Evolutionary conservation across 345 rosid genomes (phyloP).

Genomic region (Sonneratia alba): DNA sequence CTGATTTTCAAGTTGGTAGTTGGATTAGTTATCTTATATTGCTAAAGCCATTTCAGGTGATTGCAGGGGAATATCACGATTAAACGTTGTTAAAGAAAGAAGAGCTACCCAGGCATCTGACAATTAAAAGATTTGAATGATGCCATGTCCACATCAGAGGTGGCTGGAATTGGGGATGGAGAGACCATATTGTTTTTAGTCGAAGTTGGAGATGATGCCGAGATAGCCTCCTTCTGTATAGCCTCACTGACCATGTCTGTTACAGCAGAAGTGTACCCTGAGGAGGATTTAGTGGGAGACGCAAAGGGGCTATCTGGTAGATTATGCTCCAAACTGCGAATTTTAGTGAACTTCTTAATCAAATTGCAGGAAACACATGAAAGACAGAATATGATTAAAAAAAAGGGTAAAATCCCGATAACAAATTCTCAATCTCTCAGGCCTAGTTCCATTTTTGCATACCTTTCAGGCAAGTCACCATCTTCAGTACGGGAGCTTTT

Average conservation of each 20-base stretch:
- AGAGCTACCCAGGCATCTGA: constrained; percentile 61
- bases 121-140: constrained; percentile 64
- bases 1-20: constrained; percentile 15
- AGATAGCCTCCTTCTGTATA: constrained; percentile 24
- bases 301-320: constrained; percentile 75
- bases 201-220: constrained; percentile 18
- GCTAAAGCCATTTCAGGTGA: background rate
- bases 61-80: background rate
- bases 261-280: constrained; percentile 28
- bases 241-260: constrained; percentile 16
- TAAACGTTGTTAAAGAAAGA: background rate
- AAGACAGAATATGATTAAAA: background rate
- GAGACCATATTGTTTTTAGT: constrained; percentile 30
- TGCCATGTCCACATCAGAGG: constrained; percentile 40
- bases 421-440: background rate
- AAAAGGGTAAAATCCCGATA: background rate
- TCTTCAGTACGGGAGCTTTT: constrained; percentile 24
- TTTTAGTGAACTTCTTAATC: background rate
- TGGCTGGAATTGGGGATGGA: constrained; percentile 23
- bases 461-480: constrained; percentile 35
- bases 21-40: background rate
- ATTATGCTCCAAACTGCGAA: constrained; percentile 51
- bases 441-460: background rate
- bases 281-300: constrained; percentile 31
- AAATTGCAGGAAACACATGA: background rate